Evolutionary conservation across 202 grass and related monocot species (phyloP), one percentile per base, ranked within the genome.

Genomic region (Hordeum pubiflorum): DNA sequence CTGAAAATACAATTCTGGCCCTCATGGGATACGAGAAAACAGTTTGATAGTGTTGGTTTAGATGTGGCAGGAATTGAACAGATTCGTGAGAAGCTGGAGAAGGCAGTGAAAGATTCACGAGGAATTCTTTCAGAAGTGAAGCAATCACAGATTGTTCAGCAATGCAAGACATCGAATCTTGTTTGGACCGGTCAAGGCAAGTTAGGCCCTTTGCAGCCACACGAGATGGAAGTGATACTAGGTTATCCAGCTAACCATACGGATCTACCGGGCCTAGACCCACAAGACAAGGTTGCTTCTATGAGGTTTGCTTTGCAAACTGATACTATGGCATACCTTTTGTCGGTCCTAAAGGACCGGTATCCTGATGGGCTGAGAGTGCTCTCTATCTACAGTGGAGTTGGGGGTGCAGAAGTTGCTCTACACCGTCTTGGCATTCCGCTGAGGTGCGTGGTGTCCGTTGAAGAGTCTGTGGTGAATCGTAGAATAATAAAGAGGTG

Each of bases 21-120:
- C n/a, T 88, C 80, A 1, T 92, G 94, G 91, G 94, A 97, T 59
- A 84, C 89, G 34, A 85, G 94, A 39, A 94, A 90, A 43, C 69
- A 90, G 29, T 43, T 97, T 3, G 75, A 38, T 74, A 55, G 24
- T 83, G 72, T 88, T 69, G 77, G 37, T 39, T 11, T 24, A 54
- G 89, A 90, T 10, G 85, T 75, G 62, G 31, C 6, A 2, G 80
- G 36, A 52, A 78, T 72, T 75, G 57, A 58, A 5, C 71, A 90
- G 11, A 52, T 84, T 0, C 90, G 87, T 67, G 87, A 87, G 37
- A 86, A 84, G 33, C 18, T 94, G 18, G 83, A 50, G 44, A 89
- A 78, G 74, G 83, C 84, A 22, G 20, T 84, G 63, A 86, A 31
- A 79, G 83, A 92, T 63, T 94, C 87, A 1, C 38, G 74, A 63